Percentiles rank a stretch among this genome's conserved stretches.
Conservation (phyloP, 148 eudicot species). For the Suaeda aralocaspica region DNA sequence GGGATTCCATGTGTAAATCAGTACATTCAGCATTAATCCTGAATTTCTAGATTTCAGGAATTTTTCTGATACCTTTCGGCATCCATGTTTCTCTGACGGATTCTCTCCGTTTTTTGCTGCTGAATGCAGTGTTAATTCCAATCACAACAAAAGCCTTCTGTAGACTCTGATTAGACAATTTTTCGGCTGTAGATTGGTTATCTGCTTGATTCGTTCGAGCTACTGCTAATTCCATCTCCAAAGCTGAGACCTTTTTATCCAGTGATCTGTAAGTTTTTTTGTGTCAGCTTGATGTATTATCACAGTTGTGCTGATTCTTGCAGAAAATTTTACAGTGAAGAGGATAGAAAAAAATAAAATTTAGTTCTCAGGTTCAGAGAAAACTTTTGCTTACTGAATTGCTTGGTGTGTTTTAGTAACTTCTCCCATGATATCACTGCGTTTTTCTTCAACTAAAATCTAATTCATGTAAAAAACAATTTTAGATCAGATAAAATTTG, state of each 20-base stretch:
- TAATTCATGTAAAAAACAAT: constrained; percentile 2
- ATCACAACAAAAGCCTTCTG: constrained; percentile 60
- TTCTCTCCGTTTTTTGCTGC: constrained; percentile 73
- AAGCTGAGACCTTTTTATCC: constrained; percentile 51
- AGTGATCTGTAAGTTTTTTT: constrained; percentile 37
- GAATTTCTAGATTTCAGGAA: not conserved
- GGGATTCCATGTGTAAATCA: not conserved
- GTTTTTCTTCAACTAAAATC: constrained; percentile 51
- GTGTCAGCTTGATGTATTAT: not conserved
- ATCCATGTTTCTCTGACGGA: constrained; percentile 83
- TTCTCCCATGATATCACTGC: constrained; percentile 51
- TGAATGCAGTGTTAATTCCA: constrained; percentile 80
- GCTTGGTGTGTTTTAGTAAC: constrained; percentile 69
- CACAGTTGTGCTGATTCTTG: not conserved
- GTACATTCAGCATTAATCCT: not conserved
- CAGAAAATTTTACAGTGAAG: not conserved
- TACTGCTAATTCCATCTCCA: constrained; percentile 53
- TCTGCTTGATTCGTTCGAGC: constrained; percentile 35
- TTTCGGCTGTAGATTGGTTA: constrained; percentile 17
- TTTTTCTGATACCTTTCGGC: constrained; percentile 46
- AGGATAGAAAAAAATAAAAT: not conserved
- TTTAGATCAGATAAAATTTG: not conserved
- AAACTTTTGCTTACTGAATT: constrained; percentile 47
- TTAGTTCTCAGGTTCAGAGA: too few relatives aligned
- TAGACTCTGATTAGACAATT: constrained; percentile 22